Percentiles rank a stretch among this genome's conserved stretches.
These are phyloP conservation scores for Acer campestre DNA, from an alignment of 345 rosid species.

Conservation along the genomic window DNA sequence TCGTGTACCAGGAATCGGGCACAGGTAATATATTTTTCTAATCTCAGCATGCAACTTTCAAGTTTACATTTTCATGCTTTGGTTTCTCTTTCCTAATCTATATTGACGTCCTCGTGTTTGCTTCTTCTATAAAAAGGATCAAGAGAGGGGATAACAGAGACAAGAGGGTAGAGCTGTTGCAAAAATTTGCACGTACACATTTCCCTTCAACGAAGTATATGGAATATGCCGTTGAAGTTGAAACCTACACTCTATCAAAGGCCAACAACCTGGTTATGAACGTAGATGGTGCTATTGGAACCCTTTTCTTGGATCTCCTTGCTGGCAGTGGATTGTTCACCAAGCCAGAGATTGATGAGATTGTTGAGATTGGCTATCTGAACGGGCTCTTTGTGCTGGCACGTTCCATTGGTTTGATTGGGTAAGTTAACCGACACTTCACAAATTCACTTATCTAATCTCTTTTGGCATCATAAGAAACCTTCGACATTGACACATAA, in stretches of 20 bases:
- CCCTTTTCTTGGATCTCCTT: constrained; percentile 95
- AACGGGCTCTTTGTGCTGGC: constrained; percentile 95
- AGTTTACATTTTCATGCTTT: not conserved
- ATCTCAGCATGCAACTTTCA: not conserved
- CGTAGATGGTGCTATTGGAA: constrained; percentile 90
- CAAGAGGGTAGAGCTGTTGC: constrained; percentile 91
- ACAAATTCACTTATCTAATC: constrained; percentile 2
- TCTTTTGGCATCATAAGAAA: not conserved
- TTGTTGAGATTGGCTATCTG: constrained; percentile 80
- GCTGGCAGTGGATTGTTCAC: constrained; percentile 92
- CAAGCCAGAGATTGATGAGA: constrained; percentile 92
- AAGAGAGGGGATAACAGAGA: constrained; percentile 98
- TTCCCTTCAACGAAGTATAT: constrained; percentile 94
- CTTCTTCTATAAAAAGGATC: constrained; percentile 49
- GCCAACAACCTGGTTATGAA: constrained; percentile 85
- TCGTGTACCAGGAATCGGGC: constrained; percentile 97
- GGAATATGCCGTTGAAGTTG: constrained; percentile 90
- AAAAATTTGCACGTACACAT: constrained; percentile 75
- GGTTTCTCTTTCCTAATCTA: constrained; percentile 11
- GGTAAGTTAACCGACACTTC: constrained; percentile 42
- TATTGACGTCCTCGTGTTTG: constrained; percentile 9
- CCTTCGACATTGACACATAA: constrained; percentile 8
- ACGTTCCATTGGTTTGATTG: constrained; percentile 89
- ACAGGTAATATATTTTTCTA: constrained; percentile 55
- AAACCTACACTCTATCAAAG: constrained; percentile 83